Conservation (phyloP, 495 filamentous ascomycete genomes). For the Penicillium paradoxum region DNA sequence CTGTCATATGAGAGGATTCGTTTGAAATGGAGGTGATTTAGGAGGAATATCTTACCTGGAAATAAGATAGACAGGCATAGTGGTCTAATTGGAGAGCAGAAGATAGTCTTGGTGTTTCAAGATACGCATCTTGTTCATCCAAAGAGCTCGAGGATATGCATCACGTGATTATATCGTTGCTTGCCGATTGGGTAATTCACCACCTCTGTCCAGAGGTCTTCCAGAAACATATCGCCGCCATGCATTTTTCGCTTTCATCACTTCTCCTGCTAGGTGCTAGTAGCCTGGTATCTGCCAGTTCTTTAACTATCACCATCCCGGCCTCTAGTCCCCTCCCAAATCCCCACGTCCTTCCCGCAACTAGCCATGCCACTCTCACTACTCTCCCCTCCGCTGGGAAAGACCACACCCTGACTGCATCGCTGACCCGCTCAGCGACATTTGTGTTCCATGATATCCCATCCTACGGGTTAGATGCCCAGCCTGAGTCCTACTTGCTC, state of each 20-base stretch:
- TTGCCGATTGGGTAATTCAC: neutral
- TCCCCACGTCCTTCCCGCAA: constrained; percentile 38
- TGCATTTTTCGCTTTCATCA: constrained; percentile 2
- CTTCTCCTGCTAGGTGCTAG: constrained; percentile 2
- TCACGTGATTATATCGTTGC: neutral
- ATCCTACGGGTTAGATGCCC: neutral
- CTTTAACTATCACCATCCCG: constrained; percentile 45
- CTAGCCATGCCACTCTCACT: constrained; percentile 63
- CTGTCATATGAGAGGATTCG: neutral
- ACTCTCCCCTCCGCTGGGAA: constrained; percentile 55
- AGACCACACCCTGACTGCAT: constrained; percentile 52
- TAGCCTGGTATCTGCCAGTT: constrained; percentile 2
- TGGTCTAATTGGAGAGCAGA: neutral
- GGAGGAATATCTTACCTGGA: constrained; percentile 32
- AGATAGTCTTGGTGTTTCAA: neutral
- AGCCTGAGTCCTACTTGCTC: constrained; percentile 65
- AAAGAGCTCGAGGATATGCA: neutral
- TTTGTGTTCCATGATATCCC: constrained; percentile 65
- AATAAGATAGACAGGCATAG: constrained; percentile 38
- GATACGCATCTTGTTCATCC: neutral
- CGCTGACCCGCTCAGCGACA: constrained; percentile 57
- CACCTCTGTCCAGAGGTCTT: neutral
- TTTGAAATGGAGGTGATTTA: neutral
- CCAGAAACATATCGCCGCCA: neutral
- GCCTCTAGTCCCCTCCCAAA: constrained; percentile 39